phyloP scores from a whole-genome alignment of 371 early-diverging fungal genomes.

The Umbelopsis sp. region DNA sequence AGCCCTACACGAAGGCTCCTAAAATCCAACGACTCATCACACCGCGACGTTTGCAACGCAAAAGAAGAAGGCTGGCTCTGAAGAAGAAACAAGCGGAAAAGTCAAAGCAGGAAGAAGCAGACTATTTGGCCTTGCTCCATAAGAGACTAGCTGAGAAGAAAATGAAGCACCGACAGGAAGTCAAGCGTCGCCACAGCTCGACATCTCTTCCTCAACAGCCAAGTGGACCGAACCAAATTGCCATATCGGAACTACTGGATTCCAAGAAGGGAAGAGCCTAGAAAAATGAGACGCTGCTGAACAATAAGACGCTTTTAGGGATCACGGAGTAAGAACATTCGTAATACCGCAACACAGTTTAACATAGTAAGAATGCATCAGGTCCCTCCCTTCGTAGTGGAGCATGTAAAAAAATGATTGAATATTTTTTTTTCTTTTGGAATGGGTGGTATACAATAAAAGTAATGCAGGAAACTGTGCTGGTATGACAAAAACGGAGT shows the following conservation, averaged over 20 bases:
- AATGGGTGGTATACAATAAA: background rate
- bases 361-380: too few species aligned
- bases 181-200: conserved; percentile 63
- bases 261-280: background rate
- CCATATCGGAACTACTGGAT: background rate
- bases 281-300: background rate
- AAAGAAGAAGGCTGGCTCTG: conserved; percentile 81
- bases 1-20: conserved; percentile 92
- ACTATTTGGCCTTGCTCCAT: conserved; percentile 91
- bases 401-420: background rate
- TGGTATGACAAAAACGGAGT: too few species aligned
- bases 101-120: conserved; percentile 85
- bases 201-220: background rate
- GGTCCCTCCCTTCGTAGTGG: too few species aligned
- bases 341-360: too few species aligned
- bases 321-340: too few species aligned
- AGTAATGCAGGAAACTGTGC: background rate
- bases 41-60: conserved; percentile 92
- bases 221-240: background rate
- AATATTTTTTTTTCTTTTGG: background rate
- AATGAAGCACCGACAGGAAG: conserved; percentile 63
- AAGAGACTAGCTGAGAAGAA: conserved; percentile 89
- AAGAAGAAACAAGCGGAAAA: conserved; percentile 80
- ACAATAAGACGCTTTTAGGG: too few species aligned
- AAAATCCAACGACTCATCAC: conserved; percentile 98